phyloP scores from a whole-genome alignment of 257 asterid species.

The Gentiana straminea region DNA sequence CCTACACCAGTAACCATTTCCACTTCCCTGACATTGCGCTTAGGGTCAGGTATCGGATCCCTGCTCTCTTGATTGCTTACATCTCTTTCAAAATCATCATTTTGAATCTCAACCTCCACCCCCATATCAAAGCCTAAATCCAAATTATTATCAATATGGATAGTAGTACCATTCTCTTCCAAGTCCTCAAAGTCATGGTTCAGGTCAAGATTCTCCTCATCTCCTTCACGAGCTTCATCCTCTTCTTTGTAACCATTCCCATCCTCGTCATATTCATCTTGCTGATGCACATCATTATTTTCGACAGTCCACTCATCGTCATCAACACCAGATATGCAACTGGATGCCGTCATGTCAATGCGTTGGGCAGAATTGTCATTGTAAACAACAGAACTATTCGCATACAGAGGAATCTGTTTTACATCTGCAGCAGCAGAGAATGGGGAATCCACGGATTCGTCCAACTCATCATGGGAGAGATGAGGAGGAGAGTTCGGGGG shows the following conservation, averaged over 20 bases:
- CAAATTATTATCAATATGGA: constrained; percentile 44
- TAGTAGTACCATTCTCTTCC: constrained; percentile 43
- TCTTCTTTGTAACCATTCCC: constrained; percentile 85
- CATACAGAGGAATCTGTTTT: constrained; percentile 25
- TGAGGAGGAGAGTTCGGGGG: constrained; percentile 95
- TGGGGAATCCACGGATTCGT: constrained; percentile 69
- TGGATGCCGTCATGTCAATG: constrained; percentile 21
- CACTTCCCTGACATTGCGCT: constrained; percentile 27
- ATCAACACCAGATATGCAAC: constrained; percentile 49
- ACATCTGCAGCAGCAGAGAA: constrained; percentile 37
- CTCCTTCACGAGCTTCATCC: constrained; percentile 76
- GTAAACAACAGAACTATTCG: constrained; percentile 25
- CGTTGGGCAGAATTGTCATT: constrained; percentile 39
- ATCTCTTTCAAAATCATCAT: constrained; percentile 62
- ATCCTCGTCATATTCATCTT: constrained; percentile 91
- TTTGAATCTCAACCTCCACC: constrained; percentile 77
- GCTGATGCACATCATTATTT: constrained; percentile 55
- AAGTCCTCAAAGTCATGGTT: constrained; percentile 47
- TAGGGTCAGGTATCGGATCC: constrained; percentile 33
- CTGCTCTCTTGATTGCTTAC: constrained; percentile 35
- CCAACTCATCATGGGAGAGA: constrained; percentile 90
- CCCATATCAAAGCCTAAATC: constrained; percentile 94
- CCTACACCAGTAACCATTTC: constrained; percentile 31
- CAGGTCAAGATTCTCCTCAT: constrained; percentile 50
- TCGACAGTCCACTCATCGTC: constrained; percentile 88